Evolutionary conservation across 192 early-diverging fungal genomes (phyloP), one percentile per base, ranked within the genome.

Genomic region (Cetraspora pellucida): DNA sequence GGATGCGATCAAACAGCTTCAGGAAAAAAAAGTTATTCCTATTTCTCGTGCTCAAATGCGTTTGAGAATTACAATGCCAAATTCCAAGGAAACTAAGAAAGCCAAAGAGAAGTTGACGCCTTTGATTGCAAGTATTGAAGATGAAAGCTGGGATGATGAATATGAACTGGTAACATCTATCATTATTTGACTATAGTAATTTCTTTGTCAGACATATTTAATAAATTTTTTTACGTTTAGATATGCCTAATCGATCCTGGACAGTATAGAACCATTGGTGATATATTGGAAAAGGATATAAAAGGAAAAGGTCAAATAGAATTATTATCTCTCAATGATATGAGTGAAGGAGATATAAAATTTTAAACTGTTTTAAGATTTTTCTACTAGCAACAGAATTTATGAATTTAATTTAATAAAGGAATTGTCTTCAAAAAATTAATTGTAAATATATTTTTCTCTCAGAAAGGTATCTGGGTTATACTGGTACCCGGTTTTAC

Each of bases 41-140:
- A 98, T 99, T 80, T 90, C 92, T 3, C 87, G 97, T 43, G 98
- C 97, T 14, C 96, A 95, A 80, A 98, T 98, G 96, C 83, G 94
- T 2, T 76, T 99, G 45, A 86, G 94, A 75, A 76, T 99, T n/a
- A 85, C 85, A 9, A 81, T 96, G 71, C 86, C 94, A 0, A 76
- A 82, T 44, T 86, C 83, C 10, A 98, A 97, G 82, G 96, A 98
- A 14, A 91, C 88, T 2, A 99, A 99, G 86, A 90, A 91, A 77
- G 55, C 97, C 55, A 92, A 90, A 75, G 95, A 97, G 23, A 90
- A 90, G 76, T 60, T 95, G 16, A 64, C 82, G 37, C 72, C 89
- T 23, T 75, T 91, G 64, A 68, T 95, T 43, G 85, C 87, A 2
- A 83, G 84, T 2, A 85, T 93, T n/a, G 91, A 94, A 83, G 87